Percentiles rank a stretch among this genome's conserved stretches.
These are phyloP conservation scores for Penicillium dipodomyicola DNA, from an alignment of 495 filamentous ascomycete species.

Conservation along the genomic window DNA sequence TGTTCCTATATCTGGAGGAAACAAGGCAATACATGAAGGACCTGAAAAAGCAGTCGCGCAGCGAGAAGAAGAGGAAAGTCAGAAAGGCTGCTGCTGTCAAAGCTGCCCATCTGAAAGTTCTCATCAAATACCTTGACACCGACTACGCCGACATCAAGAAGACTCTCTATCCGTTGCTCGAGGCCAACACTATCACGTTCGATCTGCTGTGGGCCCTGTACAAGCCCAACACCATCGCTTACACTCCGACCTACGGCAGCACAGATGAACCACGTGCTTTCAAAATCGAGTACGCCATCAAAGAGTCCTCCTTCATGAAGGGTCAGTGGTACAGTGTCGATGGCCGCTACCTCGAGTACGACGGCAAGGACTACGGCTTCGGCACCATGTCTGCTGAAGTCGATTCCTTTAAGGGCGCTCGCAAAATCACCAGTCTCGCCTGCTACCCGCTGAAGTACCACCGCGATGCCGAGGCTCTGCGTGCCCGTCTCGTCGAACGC, in stretches of 20 bases:
- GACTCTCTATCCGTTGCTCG: slow-evolving; percentile 77
- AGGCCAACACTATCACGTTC: slow-evolving; percentile 84
- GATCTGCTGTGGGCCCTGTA: slow-evolving; percentile 88
- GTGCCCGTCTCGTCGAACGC: slow-evolving; percentile 70
- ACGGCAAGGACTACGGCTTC: slow-evolving; percentile 72
- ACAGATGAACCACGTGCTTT: slow-evolving; percentile 84
- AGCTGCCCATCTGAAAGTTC: slow-evolving; percentile 67
- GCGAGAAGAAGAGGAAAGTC: slow-evolving; percentile 65
- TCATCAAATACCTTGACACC: slow-evolving; percentile 76
- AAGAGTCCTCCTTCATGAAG: slow-evolving; percentile 66
- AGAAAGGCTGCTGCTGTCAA: slow-evolving; percentile 55
- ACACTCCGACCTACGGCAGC: slow-evolving; percentile 75
- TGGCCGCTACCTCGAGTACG: slow-evolving; percentile 80
- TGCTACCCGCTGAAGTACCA: slow-evolving; percentile 84
- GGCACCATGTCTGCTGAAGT: slow-evolving; percentile 72
- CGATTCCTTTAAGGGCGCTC: slow-evolving; percentile 74
- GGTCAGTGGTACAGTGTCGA: slow-evolving; percentile 81
- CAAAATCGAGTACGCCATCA: slow-evolving; percentile 79
- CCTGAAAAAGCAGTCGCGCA: slow-evolving; percentile 57
- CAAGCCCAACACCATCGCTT: slow-evolving; percentile 85
- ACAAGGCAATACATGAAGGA: slow-evolving; percentile 64
- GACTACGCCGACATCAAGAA: slow-evolving; percentile 80
- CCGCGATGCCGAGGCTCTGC: slow-evolving; percentile 65
- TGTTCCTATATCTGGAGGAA: slow-evolving; percentile 86
- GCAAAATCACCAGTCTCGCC: slow-evolving; percentile 74